Conservation (phyloP, 805 yeast species). For the Starmerella sp. region DNA sequence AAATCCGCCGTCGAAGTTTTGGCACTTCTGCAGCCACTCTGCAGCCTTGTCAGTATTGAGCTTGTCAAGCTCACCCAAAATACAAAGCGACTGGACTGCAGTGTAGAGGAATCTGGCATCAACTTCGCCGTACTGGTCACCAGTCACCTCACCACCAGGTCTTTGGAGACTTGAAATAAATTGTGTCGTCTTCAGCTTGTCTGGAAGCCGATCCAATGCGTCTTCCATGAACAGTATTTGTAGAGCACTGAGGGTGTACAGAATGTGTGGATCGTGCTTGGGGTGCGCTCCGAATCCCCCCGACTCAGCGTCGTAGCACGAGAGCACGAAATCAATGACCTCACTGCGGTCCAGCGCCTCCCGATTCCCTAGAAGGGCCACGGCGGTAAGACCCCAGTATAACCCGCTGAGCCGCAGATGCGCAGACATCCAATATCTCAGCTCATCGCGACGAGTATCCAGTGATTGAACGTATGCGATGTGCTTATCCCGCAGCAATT, state of each 20-base stretch:
- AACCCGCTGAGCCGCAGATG: slow-evolving; percentile 81
- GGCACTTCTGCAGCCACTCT: slow-evolving; percentile 54
- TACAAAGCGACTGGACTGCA: slow-evolving; percentile 60
- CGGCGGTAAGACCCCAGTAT: slow-evolving; percentile 87
- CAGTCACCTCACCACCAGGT: slow-evolving; percentile 66
- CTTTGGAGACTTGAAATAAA: slow-evolving; percentile 37
- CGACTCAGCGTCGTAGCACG: slow-evolving; percentile 41
- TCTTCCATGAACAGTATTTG: slow-evolving; percentile 66
- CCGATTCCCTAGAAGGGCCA: slow-evolving; percentile 46
- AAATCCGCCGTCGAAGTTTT: slow-evolving; percentile 91
- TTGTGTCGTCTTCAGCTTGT: slow-evolving; percentile 29
- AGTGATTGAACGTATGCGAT: slow-evolving; percentile 44
- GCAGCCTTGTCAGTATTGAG: slow-evolving; percentile 47
- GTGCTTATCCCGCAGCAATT: slow-evolving; percentile 39
- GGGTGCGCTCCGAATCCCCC: slow-evolving; percentile 86
- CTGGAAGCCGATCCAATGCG: slow-evolving; percentile 36
- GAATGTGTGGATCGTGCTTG: slow-evolving; percentile 75
- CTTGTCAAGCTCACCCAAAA: slow-evolving; percentile 49
- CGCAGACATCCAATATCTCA: slow-evolving; percentile 81
- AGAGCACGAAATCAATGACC: slow-evolving; percentile 54
- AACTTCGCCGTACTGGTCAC: slow-evolving; percentile 84
- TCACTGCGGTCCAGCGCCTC: slow-evolving; percentile 50
- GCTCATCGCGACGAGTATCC: slow-evolving; percentile 44
- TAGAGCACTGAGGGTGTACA: slow-evolving; percentile 75
- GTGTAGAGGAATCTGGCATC: slow-evolving; percentile 86